phyloP scores from a whole-genome alignment of 2,329 filamentous ascomycete species.

The Beauveria sp. region DNA sequence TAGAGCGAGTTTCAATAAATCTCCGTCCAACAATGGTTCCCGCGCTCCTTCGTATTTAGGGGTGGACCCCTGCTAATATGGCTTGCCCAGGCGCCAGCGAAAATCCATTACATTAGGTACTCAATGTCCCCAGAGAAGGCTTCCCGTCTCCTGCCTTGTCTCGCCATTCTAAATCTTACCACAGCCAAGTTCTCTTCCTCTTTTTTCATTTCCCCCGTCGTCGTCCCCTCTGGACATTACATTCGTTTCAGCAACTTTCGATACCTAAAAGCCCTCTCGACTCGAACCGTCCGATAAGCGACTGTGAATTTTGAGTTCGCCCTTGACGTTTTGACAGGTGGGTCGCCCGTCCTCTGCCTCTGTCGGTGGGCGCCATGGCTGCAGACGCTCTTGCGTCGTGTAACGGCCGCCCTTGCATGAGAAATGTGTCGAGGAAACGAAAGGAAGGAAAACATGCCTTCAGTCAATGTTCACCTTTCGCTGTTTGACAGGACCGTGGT shows the following conservation, averaged over 20 bases:
- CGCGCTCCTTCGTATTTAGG: slow-evolving; percentile 16
- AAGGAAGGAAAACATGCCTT: neutral
- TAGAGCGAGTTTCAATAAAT: neutral
- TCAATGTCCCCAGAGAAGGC: neutral
- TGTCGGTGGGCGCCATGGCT: neutral
- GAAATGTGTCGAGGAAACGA: neutral
- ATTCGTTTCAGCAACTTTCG: neutral
- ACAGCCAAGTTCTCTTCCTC: neutral
- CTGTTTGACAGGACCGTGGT: neutral
- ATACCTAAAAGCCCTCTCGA: neutral
- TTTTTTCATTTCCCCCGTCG: neutral
- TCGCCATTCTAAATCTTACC: neutral
- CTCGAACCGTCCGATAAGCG: neutral
- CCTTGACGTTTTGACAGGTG: slow-evolving; percentile 7
- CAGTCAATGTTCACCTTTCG: neutral
- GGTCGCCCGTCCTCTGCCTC: neutral
- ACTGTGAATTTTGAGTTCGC: neutral
- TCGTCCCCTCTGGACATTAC: neutral
- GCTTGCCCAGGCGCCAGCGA: neutral
- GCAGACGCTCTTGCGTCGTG: neutral
- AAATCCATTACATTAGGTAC: neutral
- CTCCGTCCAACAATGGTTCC: slow-evolving; percentile 5
- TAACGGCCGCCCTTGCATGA: neutral
- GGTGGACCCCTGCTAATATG: neutral
- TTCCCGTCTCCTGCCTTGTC: neutral